Conservation (phyloP, 192 early-diverging fungal species). For the Oehlia diaphana region DNA sequence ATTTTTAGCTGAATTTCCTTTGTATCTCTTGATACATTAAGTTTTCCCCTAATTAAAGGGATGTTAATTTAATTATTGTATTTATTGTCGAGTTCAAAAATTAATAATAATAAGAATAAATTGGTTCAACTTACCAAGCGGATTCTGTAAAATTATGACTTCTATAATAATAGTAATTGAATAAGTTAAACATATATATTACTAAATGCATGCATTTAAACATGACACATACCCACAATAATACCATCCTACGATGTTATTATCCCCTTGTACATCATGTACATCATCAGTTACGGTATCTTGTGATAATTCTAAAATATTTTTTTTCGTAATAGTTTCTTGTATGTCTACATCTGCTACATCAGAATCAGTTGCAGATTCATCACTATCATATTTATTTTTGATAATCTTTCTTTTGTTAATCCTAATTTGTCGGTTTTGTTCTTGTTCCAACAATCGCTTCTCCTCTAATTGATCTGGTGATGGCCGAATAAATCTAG, state of each 20-base stretch:
- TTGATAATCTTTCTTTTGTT: not conserved
- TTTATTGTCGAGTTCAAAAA: not conserved
- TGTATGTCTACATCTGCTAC: not conserved
- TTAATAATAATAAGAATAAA: not conserved
- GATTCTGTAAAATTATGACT: slow-evolving; percentile 23
- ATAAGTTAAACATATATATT: not conserved
- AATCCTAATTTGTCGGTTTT: not conserved
- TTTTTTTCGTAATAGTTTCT: not conserved
- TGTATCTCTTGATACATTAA: not conserved
- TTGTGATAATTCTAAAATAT: not conserved
- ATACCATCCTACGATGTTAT: slow-evolving; percentile 3
- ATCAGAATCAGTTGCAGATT: not conserved
- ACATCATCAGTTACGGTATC: not conserved
- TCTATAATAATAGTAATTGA: not conserved
- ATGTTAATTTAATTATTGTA: too few relatives aligned
- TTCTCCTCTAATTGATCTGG: too few relatives aligned
- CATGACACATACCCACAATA: slow-evolving; percentile 13
- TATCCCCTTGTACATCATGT: too few relatives aligned
- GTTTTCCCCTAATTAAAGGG: slow-evolving; percentile 4
- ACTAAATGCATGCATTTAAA: not conserved
- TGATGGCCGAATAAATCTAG: not conserved
- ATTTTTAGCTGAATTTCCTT: slow-evolving; percentile 16
- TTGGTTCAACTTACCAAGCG: not conserved
- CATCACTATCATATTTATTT: not conserved
- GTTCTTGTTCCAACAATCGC: not conserved